Evolutionary conservation across 2,329 filamentous ascomycete species (phyloP), one percentile per base, ranked within the genome.

Genomic region (Paracorniculantispora psalliotae): DNA sequence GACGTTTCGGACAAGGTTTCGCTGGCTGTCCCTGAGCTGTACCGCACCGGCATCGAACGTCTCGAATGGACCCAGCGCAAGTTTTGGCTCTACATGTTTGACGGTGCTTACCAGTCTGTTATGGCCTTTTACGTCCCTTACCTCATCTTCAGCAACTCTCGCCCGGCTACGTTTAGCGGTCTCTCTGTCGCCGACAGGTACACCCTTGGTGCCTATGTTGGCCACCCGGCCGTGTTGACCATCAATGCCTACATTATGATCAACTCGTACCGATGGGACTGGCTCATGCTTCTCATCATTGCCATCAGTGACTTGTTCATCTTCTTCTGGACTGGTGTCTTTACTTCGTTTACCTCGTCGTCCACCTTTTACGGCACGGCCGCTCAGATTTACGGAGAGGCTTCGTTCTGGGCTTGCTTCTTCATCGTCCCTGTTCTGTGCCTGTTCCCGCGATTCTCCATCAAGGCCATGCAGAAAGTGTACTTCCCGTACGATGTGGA

Each of bases 251-350:
- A 97, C 77, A 91, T 99, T 65, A 79, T 99, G 64, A 86, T 97
- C 77, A 99, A 99, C 75, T 96, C 90, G 1, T 97, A 96, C 73
- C 86, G 93, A 61, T 99, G 94, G 94, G 94, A 99, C 72, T 99
- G 93, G 93, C 80, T 99, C 67, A 96, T 96, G 75, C 75, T 92
- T 23, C 78, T 96, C 61, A 88, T 97, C 62, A 88, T 96, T 54
- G 75, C 76, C 25, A 82, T 97, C 72, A 96, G 92, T 75, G 89
- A 89, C 62, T 72, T 97, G 30, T 84, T 97, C 67, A 85, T 97
- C 69, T 99, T 92, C 80, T 89, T 96, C 77, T 97, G 94, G 92
- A 97, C 94, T 6, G 94, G 92, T 30, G 82, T 96, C 39, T 99
- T 96, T 75, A 82, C 82, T 0, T 73, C 80, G 3, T 76, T 77